Evolutionary conservation across 176 grass and related monocot genomes (phyloP).

Genomic region (Stipa capillata): DNA sequence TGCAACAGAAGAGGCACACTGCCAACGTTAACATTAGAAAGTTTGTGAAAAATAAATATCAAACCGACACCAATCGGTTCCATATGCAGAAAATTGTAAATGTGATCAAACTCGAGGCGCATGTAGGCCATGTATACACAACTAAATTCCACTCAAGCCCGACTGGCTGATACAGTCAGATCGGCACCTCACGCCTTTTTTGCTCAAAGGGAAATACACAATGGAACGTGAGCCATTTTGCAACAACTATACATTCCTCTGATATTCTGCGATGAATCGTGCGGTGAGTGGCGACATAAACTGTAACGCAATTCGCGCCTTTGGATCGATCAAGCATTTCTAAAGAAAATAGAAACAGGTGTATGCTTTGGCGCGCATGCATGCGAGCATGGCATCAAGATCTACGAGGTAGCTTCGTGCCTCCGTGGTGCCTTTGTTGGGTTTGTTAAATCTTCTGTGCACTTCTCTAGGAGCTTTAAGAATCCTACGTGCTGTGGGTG

Average conservation of each 20-base stretch:
- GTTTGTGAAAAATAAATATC: too few relatives aligned
- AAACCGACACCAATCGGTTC: too few relatives aligned
- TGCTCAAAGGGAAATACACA: not conserved
- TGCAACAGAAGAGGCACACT: too few relatives aligned
- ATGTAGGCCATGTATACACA: too few relatives aligned
- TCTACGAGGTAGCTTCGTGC: not conserved
- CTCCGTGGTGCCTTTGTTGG: not conserved
- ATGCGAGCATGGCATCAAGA: not conserved
- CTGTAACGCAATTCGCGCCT: not conserved
- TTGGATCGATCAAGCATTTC: not conserved
- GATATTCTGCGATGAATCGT: not conserved
- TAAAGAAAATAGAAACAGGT: not conserved
- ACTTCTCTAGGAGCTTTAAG: slow-evolving; percentile 23
- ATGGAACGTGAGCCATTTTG: not conserved
- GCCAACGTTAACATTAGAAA: too few relatives aligned
- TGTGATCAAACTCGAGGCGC: too few relatives aligned
- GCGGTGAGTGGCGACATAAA: not conserved
- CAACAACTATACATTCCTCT: not conserved
- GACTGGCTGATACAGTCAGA: not conserved
- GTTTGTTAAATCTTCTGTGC: slow-evolving; percentile 8
- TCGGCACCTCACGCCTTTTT: not conserved
- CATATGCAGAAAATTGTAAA: too few relatives aligned
- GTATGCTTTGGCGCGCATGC: slow-evolving; percentile 13
- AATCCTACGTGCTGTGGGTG: not conserved
- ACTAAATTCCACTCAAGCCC: too few relatives aligned